phyloP scores from a whole-genome alignment of 768 basidiomycete genomes.

The Cystofilobasidium bisporidii region DNA sequence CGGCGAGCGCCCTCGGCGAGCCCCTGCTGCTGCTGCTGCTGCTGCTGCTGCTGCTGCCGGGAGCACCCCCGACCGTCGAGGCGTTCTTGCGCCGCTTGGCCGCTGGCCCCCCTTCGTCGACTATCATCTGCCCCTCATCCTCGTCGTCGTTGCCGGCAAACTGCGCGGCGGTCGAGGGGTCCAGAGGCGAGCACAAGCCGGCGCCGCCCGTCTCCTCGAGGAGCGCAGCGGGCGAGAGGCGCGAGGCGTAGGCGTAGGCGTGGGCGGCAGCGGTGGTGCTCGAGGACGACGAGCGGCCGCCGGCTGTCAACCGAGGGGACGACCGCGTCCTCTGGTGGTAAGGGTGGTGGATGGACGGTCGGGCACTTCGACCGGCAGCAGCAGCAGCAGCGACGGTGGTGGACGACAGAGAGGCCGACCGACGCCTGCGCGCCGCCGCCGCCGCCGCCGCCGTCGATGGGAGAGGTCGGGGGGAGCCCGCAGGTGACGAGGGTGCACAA shows the following conservation, averaged over 20 bases:
- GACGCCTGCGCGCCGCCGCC: background rate
- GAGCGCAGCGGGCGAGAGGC: background rate
- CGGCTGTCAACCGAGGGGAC: background rate
- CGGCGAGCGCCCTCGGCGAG: background rate
- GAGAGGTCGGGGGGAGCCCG: background rate
- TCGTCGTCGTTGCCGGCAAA: background rate
- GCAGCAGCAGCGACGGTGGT: background rate
- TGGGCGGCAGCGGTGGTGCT: no score
- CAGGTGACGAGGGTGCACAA: background rate
- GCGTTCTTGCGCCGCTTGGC: background rate
- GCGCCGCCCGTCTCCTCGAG: constrained; percentile 13
- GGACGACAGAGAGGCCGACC: background rate
- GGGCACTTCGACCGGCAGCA: background rate
- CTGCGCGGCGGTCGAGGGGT: background rate
- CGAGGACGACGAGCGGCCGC: no score
- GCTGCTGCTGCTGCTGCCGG: no score
- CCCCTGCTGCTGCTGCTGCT: no score
- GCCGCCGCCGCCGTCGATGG: background rate
- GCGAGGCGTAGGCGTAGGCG: background rate
- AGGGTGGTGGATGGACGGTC: no score
- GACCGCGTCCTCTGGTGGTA: background rate
- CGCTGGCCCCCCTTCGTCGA: background rate
- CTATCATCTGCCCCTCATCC: background rate
- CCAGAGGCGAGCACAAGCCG: no score
- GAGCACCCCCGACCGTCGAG: no score